Evolutionary conservation across 2,329 filamentous ascomycete genomes (phyloP).

Genomic region (Stachybotrys elegans): DNA sequence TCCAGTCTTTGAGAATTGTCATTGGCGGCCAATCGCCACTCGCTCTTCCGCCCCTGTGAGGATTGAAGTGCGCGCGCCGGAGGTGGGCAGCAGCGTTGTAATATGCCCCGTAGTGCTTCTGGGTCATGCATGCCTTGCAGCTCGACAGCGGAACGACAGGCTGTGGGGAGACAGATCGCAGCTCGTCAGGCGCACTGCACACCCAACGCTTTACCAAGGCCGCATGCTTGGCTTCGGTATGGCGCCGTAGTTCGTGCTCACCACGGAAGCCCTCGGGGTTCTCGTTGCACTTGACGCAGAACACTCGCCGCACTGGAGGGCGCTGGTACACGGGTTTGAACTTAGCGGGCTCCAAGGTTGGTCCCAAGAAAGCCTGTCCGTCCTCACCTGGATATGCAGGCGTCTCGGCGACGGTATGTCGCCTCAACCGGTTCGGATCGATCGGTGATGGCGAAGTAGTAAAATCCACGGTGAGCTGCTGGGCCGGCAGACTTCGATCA

Average conservation of each 20-base stretch:
- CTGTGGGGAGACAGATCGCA: conserved; percentile 30
- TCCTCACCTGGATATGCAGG: conserved; percentile 27
- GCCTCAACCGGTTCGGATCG: conserved; percentile 19
- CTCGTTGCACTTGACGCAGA: conserved; percentile 73
- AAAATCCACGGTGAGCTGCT: not conserved
- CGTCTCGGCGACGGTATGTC: conserved; percentile 43
- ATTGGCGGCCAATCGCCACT: conserved; percentile 56
- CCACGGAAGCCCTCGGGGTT: conserved; percentile 85
- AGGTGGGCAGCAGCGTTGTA: conserved; percentile 57
- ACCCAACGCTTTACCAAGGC: conserved; percentile 51
- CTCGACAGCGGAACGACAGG: conserved; percentile 48
- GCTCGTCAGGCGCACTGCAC: conserved; percentile 44
- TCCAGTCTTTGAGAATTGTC: conserved; percentile 55
- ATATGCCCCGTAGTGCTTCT: conserved; percentile 54
- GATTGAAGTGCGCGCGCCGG: conserved; percentile 52
- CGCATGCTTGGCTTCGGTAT: conserved; percentile 55
- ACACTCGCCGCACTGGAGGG: conserved; percentile 63
- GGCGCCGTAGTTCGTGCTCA: conserved; percentile 76
- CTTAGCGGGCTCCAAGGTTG: conserved; percentile 32
- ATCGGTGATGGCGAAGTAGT: not conserved
- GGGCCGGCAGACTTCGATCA: conserved; percentile 4
- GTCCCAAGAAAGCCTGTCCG: conserved; percentile 34
- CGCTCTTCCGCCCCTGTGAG: conserved; percentile 49
- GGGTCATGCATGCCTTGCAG: conserved; percentile 52
- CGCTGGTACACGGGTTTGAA: conserved; percentile 41